Percentiles rank a stretch among this genome's conserved stretches.
Conservation (phyloP, 768 basidiomycete species). For the Tylopilus vinaceipallidus region DNA sequence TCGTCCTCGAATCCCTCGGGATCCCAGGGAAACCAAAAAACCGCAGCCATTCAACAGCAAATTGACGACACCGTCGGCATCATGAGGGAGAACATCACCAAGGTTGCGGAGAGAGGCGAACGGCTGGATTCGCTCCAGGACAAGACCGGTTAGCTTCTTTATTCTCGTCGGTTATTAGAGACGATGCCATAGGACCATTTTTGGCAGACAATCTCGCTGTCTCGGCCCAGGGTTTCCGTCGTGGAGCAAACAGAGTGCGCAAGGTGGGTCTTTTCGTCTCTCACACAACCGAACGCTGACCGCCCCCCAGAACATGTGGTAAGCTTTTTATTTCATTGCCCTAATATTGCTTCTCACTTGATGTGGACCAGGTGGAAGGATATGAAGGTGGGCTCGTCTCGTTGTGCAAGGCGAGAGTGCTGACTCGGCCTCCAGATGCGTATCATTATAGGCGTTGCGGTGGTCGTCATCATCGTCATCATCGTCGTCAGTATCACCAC, state of each 20-base stretch:
- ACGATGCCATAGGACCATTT: background rate
- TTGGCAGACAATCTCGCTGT: constrained; percentile 88
- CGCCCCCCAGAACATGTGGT: constrained; percentile 82
- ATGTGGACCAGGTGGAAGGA: constrained; percentile 81
- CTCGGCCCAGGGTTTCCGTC: constrained; percentile 97
- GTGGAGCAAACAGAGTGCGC: constrained; percentile 95
- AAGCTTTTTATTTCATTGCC: constrained; percentile 34
- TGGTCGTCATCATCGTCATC: constrained; percentile 89
- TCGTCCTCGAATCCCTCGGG: constrained; percentile 54
- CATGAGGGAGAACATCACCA: constrained; percentile 97
- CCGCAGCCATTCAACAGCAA: constrained; percentile 93
- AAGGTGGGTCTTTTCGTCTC: constrained; percentile 55
- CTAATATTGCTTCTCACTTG: constrained; percentile 5
- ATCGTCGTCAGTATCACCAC: constrained; percentile 95
- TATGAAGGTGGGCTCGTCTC: constrained; percentile 68
- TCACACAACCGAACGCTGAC: constrained; percentile 8
- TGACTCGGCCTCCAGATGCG: constrained; percentile 65
- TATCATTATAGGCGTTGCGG: constrained; percentile 90
- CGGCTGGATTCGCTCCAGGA: constrained; percentile 91
- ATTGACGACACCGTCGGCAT: constrained; percentile 97
- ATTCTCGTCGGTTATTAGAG: background rate
- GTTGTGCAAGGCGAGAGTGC: constrained; percentile 5
- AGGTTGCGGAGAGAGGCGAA: constrained; percentile 94
- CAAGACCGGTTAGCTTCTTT: constrained; percentile 83
- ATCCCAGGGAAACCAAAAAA: constrained; percentile 67